These are phyloP conservation scores for Populus alba DNA, from an alignment of 345 rosid genomes.

Conservation along the genomic window DNA sequence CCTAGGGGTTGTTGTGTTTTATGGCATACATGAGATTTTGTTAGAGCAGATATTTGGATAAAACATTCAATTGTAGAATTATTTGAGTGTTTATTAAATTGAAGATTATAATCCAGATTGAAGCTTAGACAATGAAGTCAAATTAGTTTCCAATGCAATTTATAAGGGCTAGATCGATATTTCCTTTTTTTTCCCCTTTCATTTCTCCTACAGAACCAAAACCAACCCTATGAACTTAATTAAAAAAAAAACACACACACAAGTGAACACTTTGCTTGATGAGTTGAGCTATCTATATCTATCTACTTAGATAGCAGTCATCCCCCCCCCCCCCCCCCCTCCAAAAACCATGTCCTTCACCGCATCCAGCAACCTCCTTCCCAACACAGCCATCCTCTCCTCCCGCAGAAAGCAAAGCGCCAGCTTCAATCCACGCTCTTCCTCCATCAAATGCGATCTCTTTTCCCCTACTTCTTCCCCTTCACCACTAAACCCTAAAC, in stretches of 20 bases:
- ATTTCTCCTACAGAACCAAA: no score
- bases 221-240: neutral
- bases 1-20: no score
- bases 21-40: no score
- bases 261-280: neutral
- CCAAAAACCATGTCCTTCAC: slow-evolving; percentile 23
- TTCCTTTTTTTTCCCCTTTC: neutral
- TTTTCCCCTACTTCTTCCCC: slow-evolving; percentile 12
- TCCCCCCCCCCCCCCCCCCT: neutral
- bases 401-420: slow-evolving; percentile 16
- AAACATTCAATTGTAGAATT: no score
- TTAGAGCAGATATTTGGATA: no score
- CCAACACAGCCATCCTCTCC: slow-evolving; percentile 3
- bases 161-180: neutral
- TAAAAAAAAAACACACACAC: neutral
- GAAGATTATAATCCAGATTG: no score
- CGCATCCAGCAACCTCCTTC: slow-evolving; percentile 11
- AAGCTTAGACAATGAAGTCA: no score
- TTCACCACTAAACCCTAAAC: slow-evolving; percentile 10
- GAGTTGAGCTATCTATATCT: no score
- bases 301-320: neutral
- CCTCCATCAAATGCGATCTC: slow-evolving; percentile 22
- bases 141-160: no score
- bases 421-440: slow-evolving; percentile 7
- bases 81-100: no score